These are phyloP conservation scores for Tieghemiomyces parasiticus DNA, from an alignment of 192 early-diverging fungal species.

Conservation along the genomic window DNA sequence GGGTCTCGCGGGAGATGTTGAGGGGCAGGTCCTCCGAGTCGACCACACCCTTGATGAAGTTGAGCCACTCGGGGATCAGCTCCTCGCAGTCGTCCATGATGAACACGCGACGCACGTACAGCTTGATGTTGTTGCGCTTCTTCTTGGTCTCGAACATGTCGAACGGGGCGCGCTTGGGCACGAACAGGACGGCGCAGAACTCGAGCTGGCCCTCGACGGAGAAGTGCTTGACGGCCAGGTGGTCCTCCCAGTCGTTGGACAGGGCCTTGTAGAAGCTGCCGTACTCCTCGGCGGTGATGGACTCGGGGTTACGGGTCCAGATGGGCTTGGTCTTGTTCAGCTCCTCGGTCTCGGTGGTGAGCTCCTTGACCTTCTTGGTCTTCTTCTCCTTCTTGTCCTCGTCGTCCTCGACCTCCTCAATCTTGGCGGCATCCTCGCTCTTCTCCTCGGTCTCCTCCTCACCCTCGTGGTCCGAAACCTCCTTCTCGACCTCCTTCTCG, in stretches of 20 bases:
- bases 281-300: constrained; percentile 94
- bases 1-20: constrained; percentile 99
- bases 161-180: constrained; percentile 93
- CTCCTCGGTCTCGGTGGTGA: constrained; percentile 75
- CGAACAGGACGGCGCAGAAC: constrained; percentile 97
- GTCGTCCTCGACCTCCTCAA: constrained; percentile 72
- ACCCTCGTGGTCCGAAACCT: constrained; percentile 86
- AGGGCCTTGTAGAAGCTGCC: constrained; percentile 96
- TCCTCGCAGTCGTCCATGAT: constrained; percentile 99
- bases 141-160: constrained; percentile 97
- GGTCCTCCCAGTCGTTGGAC: constrained; percentile 99
- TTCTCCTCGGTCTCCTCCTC: constrained; percentile 54
- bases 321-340: constrained; percentile 98
- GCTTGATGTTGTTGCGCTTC: constrained; percentile 99
- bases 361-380: constrained; percentile 76
- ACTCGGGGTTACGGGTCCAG: constrained; percentile 98
- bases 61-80: constrained; percentile 97
- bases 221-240: constrained; percentile 96
- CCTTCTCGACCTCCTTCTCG: constrained; percentile 96
- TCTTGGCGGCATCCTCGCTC: constrained; percentile 53
- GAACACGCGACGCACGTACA: constrained; percentile 99
- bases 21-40: constrained; percentile 99
- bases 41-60: constrained; percentile 99
- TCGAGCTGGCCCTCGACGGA: constrained; percentile 98
- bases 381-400: constrained; percentile 53